Base-by-base conservation (phyloP, 176 grass and related monocot genomes). In the Lolium perenne region DNA sequence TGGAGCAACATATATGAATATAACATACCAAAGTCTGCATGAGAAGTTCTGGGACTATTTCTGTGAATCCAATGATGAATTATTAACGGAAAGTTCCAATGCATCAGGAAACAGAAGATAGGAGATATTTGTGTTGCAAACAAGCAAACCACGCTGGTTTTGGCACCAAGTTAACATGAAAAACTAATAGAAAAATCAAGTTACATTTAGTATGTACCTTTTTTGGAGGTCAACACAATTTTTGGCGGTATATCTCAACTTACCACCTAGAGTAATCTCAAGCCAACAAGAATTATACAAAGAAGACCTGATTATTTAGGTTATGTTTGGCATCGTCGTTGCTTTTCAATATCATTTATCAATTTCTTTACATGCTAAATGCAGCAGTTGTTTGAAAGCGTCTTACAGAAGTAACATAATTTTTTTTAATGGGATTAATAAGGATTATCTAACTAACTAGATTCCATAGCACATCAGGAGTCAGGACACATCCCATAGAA, bases 141-240 rank as follows among this genome's bases (percentile, higher is more conserved):
- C 11, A 41, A 56, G 50, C 8, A 57, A 58, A 70, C 6, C n/a
- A 72, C n/a, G 11, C 16, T 26, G 80, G 4, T 83, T 58, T 47
- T 10, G 57, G 51, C 54, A 73, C n/a, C 38, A 72, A 72, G 40
- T 73, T 15, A 64, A 32, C 59, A 66, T 23, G 23, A 80, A 80
- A 60, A 18, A 46, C 22, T 83, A 53, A 14, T 10, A 35, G 32
- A 15, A 18, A 18, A 20, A 72, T 25, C 7, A 14, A 58, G 41
- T 17, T 56, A 32, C 22, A 83, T 74, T 20, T 48, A 32, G 10
- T 10, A 61, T 74, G 40, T 54, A 15, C 1, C 22, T 4, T 16
- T 51, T 49, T 26, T 29, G 26, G 22, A 75, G 13, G 48, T 29
- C 48, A 75, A 75, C 72, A 75, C 72, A 4, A 6, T 6, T 32